Evolutionary conservation across 169 alveolate species (phyloP), one percentile per base, ranked within the genome.

Genomic region (Cyclospora cayetanensis): DNA sequence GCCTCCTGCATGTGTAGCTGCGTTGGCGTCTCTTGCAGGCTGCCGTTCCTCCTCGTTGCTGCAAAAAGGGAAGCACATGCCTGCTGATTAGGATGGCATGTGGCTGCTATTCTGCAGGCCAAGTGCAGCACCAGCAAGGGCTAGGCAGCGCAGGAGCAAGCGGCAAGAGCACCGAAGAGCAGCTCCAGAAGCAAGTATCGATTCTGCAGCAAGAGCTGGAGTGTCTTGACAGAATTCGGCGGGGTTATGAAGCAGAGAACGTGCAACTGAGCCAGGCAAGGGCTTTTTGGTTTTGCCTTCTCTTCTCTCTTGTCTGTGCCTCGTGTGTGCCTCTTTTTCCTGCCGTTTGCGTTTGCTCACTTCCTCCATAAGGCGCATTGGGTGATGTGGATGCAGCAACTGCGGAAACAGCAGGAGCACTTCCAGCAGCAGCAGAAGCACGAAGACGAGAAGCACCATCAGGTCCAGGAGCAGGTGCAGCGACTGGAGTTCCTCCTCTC

Each of bases 181-280:
- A 76, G 42, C 39, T 76, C 43, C 68, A 42, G 68, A 63, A 76
- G 86, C 86, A 76, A 76, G 86, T 76, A 42, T 31, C 22, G 68
- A 18, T 7, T 5, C 63, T 76, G 68, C 86, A 76, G 86, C 86
- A 31, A 9, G 86, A 76, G 86, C 31, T 43, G 43, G 86, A 42
- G 66, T 34, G 42, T 18, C 68, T 76, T 18, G 86, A 76, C 39
- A 76, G 43, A 66, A 76, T 76, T 9, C 86, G 39, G 86, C 86
- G 86, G 41, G 41, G 68, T 5, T 76, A 76, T 66, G 86, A 25
- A 27, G 86, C 41, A 22, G 86, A 76, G 39, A 76, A 76, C 55
- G 50, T 76, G 86, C 86, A 76, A 42, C 86, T 76, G 86, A 76
- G 68, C 0, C 86, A 76, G 86, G 86, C 86, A 76, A 76, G 86